Evolutionary conservation across 495 filamentous ascomycete genomes (phyloP), one percentile per base, ranked within the genome.

Genomic region (Lineolata rhizophorae): DNA sequence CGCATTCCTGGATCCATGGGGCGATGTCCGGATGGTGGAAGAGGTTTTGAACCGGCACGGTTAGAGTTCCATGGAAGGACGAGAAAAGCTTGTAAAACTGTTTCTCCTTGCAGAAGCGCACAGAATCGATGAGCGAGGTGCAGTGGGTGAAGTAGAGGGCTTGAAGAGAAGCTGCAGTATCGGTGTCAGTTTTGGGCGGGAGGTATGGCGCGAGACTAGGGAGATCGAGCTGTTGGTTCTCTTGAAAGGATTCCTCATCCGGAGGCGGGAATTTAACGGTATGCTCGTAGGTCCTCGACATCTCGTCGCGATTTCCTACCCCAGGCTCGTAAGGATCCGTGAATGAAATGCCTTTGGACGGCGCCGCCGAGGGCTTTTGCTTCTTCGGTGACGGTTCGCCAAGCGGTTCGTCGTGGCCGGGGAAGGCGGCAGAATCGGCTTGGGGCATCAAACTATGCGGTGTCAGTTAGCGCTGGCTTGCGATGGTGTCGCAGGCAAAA

Each of bases 1-100:
- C 87, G 43, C 81, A 92, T 47, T 90, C 75, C 43, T 80, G 75
- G 39, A 97, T 90, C 87, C 87, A 97, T 2, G 76, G 67, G 10
- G 82, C 78, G 30, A 97, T 58, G 34, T 64, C 68, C 2, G 75
- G 76, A 41, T 87, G 69, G 4, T 72, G 69, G 37, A 97, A 71
- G 8, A 97, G 62, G 52, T 85, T 94, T 54, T 93, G 84, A n/a
- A 93, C 82, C 2, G 90, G 90, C 47, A 91, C 83, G 11, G 87
- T 95, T 42, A 97, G 61, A 2, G 82, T 93, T 33, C 87, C 90
- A 39, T 90, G 78, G 52, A 95, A 95, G 5, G 85, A 85, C 20
- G 75, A 77, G 50, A 90, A 92, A n/a, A 91, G 72, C 42, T 84
- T 78, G 44, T 91, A 81, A 43, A 97, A 84, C 18, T 83, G 81